Conservation (phyloP, 2,329 filamentous ascomycete species). For the Pleomassaria siparia region DNA sequence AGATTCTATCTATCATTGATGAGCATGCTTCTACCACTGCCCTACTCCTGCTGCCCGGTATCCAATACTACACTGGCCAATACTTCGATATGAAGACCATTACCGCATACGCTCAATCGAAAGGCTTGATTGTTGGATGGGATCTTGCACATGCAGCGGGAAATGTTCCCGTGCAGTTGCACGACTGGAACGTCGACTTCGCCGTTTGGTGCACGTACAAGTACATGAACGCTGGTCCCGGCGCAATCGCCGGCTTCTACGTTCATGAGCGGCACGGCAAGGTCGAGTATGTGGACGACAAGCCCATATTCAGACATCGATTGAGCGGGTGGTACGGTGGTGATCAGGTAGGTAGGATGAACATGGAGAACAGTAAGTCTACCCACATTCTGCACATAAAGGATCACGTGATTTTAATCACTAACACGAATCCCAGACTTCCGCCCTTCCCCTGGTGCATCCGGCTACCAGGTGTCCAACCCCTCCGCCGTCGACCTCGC, state of each 20-base stretch:
- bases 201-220: slow-evolving; percentile 94
- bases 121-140: slow-evolving; percentile 77
- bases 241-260: slow-evolving; percentile 75
- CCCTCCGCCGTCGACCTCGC: slow-evolving; percentile 78
- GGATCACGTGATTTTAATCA: no score
- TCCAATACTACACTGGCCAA: slow-evolving; percentile 91
- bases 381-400: no score
- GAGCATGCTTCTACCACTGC: slow-evolving; percentile 71
- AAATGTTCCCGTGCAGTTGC: slow-evolving; percentile 75
- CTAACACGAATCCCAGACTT: slow-evolving; percentile 50
- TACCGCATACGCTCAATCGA: slow-evolving; percentile 71
- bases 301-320: slow-evolving; percentile 58
- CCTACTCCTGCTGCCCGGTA: slow-evolving; percentile 76
- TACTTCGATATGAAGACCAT: slow-evolving; percentile 80
- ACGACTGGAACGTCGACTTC: slow-evolving; percentile 90
- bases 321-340: slow-evolving; percentile 86
- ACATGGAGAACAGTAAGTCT: slow-evolving; percentile 69
- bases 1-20: slow-evolving; percentile 72
- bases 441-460: slow-evolving; percentile 73
- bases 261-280: slow-evolving; percentile 73
- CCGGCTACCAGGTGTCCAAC: slow-evolving; percentile 83
- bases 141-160: slow-evolving; percentile 85
- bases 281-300: slow-evolving; percentile 40
- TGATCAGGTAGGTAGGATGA: slow-evolving; percentile 73
- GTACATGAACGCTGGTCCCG: slow-evolving; percentile 85